Percentiles rank a stretch among this genome's conserved stretches.
These are phyloP conservation scores for Hanseniaspora sp. DNA, from an alignment of 1,139 yeast species.

Conservation along the genomic window DNA sequence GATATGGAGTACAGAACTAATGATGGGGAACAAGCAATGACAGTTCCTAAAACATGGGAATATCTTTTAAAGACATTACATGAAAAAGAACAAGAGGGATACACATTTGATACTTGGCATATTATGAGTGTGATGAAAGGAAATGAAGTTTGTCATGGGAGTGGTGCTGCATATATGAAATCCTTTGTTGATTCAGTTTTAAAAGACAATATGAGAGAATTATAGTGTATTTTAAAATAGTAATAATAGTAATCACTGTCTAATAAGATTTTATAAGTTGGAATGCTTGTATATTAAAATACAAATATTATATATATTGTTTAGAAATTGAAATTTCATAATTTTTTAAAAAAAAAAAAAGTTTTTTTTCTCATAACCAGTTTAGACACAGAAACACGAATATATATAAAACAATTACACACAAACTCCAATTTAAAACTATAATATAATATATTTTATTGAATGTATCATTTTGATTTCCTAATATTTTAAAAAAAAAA, in stretches of 20 bases:
- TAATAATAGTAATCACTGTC: background rate
- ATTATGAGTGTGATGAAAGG: slow-evolving; percentile 55
- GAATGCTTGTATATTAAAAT: background rate
- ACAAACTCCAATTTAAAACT: no score
- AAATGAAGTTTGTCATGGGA: slow-evolving; percentile 64
- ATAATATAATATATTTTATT: no score
- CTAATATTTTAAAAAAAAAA: no score
- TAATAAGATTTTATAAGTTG: background rate
- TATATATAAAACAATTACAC: no score
- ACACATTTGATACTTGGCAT: slow-evolving; percentile 40
- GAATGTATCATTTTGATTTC: no score
- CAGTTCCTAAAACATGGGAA: slow-evolving; percentile 78
- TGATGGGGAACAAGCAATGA: slow-evolving; percentile 39
- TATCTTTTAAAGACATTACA: slow-evolving; percentile 41
- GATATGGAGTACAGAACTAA: slow-evolving; percentile 18
- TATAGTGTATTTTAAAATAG: background rate
- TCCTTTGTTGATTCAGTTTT: slow-evolving; percentile 29
- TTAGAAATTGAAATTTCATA: no score
- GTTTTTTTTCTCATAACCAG: no score
- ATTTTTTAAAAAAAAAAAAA: no score
- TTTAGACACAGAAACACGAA: no score
- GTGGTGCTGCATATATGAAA: slow-evolving; percentile 68
- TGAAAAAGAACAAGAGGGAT: slow-evolving; percentile 38
- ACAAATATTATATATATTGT: no score
- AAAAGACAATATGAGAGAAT: background rate